These are phyloP conservation scores for Aspergillus heteromorphus DNA, from an alignment of 495 filamentous ascomycete genomes.

Conservation along the genomic window DNA sequence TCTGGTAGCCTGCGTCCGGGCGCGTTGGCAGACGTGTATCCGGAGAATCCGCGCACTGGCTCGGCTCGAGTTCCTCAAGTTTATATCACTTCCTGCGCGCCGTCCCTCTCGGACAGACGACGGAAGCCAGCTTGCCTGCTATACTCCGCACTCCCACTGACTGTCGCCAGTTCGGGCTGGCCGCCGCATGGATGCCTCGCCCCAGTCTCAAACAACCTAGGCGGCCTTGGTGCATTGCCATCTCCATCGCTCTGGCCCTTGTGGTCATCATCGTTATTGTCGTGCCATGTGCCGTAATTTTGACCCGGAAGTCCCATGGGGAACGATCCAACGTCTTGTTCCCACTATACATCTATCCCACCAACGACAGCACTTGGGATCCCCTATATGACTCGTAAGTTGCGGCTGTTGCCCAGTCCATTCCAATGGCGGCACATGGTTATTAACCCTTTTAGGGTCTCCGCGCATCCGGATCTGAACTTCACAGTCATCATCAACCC, in stretches of 20 bases:
- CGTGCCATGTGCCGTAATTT: conserved; percentile 9
- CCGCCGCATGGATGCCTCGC: neutral
- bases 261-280: conserved; percentile 15
- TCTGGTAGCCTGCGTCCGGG: neutral
- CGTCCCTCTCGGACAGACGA: neutral
- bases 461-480: conserved; percentile 25
- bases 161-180: neutral
- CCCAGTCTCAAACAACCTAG: conserved; percentile 5
- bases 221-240: conserved; percentile 11
- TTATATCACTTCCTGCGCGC: neutral
- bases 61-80: neutral
- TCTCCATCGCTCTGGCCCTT: conserved; percentile 1
- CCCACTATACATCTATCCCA: conserved; percentile 48
- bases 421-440: neutral
- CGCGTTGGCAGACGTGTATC: neutral
- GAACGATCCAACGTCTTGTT: conserved; percentile 35
- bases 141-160: neutral
- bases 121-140: neutral
- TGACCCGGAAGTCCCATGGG: conserved; percentile 4
- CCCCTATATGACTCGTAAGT: conserved; percentile 25
- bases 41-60: neutral
- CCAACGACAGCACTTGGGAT: conserved; percentile 33
- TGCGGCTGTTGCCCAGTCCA: neutral
- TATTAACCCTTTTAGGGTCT: conserved; percentile 12
- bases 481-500: conserved; percentile 46